Percentiles rank a stretch among this genome's conserved stretches.
Evolutionary conservation across 2,329 filamentous ascomycete species (phyloP).

Genomic region (Colletotrichum sp.): DNA sequence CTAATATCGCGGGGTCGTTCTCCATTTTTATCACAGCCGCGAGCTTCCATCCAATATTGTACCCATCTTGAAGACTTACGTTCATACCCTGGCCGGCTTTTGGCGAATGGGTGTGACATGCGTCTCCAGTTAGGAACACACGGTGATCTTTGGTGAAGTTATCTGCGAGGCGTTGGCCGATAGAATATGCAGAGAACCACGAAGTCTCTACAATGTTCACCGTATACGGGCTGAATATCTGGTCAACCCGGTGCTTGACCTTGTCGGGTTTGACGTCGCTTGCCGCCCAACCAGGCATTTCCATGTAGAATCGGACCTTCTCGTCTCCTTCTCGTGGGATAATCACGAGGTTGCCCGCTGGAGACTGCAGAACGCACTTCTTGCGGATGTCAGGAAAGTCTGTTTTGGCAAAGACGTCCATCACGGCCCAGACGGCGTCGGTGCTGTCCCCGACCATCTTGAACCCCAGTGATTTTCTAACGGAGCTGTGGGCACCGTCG

Average conservation of each 20-base stretch:
- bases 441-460: conserved; percentile 65
- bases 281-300: conserved; percentile 56
- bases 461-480: conserved; percentile 55
- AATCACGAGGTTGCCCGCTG: conserved; percentile 63
- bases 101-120: conserved; percentile 77
- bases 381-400: conserved; percentile 68
- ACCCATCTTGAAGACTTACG: conserved; percentile 78
- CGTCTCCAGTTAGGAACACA: conserved; percentile 77
- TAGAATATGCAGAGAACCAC: conserved; percentile 80
- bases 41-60: conserved; percentile 95
- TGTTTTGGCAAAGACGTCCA: conserved; percentile 61
- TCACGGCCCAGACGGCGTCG: conserved; percentile 62
- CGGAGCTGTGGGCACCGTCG: conserved; percentile 56
- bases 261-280: conserved; percentile 56
- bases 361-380: conserved; percentile 58
- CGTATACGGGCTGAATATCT: conserved; percentile 60
- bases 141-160: conserved; percentile 70
- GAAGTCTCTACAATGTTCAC: conserved; percentile 66
- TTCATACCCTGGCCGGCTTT: conserved; percentile 85
- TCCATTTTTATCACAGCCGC: conserved; percentile 80
- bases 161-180: conserved; percentile 75
- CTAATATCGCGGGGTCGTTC: conserved; percentile 77
- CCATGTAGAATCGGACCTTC: conserved; percentile 71
- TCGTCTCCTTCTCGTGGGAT: conserved; percentile 69
- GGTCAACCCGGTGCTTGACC: conserved; percentile 56